A percentile compares a stretch with the other conserved stretches of the same genome.
These are phyloP conservation scores for Balansia obtecta DNA, from an alignment of 2,329 filamentous ascomycete genomes.

Conservation along the genomic window DNA sequence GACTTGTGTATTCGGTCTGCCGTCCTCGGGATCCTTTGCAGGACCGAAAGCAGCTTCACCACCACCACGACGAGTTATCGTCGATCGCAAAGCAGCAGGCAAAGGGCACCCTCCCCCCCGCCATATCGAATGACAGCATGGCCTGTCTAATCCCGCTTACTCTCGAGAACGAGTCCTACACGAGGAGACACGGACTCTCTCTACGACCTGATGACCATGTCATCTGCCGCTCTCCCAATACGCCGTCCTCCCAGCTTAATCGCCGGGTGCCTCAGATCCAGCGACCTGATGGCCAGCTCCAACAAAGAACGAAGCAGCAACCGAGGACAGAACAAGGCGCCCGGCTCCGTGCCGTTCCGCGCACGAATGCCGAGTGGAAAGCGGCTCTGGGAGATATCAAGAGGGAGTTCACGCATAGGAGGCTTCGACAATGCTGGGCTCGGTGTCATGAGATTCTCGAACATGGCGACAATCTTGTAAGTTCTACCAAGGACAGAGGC, in stretches of 20 bases:
- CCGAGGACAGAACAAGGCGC: not conserved
- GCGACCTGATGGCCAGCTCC: not conserved
- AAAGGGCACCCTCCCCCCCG: not conserved
- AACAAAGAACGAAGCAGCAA: not conserved
- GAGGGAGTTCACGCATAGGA: conserved; percentile 35
- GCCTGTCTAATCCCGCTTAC: conserved; percentile 20
- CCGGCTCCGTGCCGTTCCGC: conserved; percentile 16
- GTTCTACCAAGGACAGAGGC: conserved; percentile 10
- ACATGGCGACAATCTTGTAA: conserved; percentile 31
- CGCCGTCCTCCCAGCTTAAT: not conserved
- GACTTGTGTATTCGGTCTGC: not conserved
- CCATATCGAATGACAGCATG: conserved; percentile 10
- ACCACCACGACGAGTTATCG: not conserved
- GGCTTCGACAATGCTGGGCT: conserved; percentile 40
- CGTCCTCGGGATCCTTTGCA: not conserved
- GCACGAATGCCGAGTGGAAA: conserved; percentile 38
- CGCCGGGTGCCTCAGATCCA: not conserved
- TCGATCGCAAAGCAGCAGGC: not conserved
- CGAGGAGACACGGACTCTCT: conserved; percentile 2
- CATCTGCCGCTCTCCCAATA: conserved; percentile 1
- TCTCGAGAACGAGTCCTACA: conserved; percentile 10
- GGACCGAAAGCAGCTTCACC: not conserved
- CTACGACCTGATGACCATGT: not conserved
- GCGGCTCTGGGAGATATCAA: conserved; percentile 40
- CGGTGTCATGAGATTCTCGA: conserved; percentile 41